Conservation (phyloP, 495 filamentous ascomycete species). For the Penicillium paxilli region DNA sequence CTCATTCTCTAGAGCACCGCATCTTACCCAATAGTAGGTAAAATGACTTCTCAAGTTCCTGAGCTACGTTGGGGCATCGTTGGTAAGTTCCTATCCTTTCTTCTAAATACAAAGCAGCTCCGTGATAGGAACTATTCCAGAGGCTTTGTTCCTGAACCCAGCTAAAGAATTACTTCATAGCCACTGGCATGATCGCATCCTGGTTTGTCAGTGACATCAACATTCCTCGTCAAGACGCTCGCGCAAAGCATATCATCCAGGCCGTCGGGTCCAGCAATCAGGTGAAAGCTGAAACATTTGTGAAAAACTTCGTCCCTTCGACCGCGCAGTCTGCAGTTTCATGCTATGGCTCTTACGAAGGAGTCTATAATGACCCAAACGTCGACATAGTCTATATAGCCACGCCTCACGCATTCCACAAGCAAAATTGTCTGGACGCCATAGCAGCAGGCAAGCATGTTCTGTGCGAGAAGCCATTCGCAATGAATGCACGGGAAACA, state of each 20-base stretch:
- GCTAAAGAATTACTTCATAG: too few species aligned
- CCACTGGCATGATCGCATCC: slow-evolving; percentile 6
- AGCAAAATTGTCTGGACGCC: slow-evolving; percentile 7
- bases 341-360: slow-evolving; percentile 14
- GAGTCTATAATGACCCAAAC: slow-evolving; percentile 9
- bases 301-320: too few species aligned
- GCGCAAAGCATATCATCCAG: slow-evolving; percentile 1
- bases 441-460: slow-evolving; percentile 38
- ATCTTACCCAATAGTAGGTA: too few species aligned
- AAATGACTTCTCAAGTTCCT: too few species aligned
- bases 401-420: slow-evolving; percentile 17
- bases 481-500: slow-evolving; percentile 32
- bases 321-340: not conserved
- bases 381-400: slow-evolving; percentile 20
- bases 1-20: too few species aligned
- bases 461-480: slow-evolving; percentile 42
- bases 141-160: too few species aligned
- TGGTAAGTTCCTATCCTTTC: too few species aligned
- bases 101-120: too few species aligned
- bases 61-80: too few species aligned
- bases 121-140: too few species aligned
- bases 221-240: not conserved
- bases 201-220: slow-evolving; percentile 4
- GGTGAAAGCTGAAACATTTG: not conserved
- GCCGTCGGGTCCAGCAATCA: not conserved